Base-by-base conservation (phyloP, 345 rosid genomes). In the Anacardium occidentale region DNA sequence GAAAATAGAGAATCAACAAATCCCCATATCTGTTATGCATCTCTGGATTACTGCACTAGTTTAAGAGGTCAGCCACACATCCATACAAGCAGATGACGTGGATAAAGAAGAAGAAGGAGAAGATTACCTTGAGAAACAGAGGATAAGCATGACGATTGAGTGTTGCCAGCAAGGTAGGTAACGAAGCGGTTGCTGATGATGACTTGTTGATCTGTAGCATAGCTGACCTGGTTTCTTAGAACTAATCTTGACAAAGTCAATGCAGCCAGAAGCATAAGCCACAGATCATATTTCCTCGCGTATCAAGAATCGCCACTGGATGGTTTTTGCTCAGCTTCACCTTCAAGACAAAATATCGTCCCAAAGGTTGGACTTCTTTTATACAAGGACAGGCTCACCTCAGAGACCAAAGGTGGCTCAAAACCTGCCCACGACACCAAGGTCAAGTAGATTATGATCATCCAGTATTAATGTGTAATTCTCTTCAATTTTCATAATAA, bases 201-300 rank as follows among this genome's bases (percentile, higher is more conserved):
- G 79, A 32, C 9, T 37, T 37, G 25, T 80, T 80, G 83, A 82
- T 66, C 76, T 72, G 82, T 76, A 79, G 78, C 89, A 85, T 85
- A 50, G 24, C 52, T 50, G 52, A n/a, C 62, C 24, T 20, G 60
- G 52, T 24, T 45, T 10, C 13, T 45, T 45, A 45, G 1, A 45
- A 45, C n/a, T 48, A 11, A 48, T 48, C 14, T 2, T 13, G 52
- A 48, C n/a, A 13, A 48, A 48, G 52, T 48, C 52, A 48, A 48
- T 15, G 52, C 4, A 48, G 14, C 14, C 4, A 48, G 37, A 34
- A 34, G 37, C 37, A 34, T 34, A 34, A n/a, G n/a, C n/a, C n/a
- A n/a, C n/a, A n/a, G n/a, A n/a, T n/a, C n/a, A n/a, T n/a, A n/a
- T n/a, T n/a, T n/a, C n/a, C n/a, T n/a, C n/a, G n/a, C n/a, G n/a